Conservation (phyloP, 2,329 filamentous ascomycete species). For the Aspergillus chevalieri region DNA sequence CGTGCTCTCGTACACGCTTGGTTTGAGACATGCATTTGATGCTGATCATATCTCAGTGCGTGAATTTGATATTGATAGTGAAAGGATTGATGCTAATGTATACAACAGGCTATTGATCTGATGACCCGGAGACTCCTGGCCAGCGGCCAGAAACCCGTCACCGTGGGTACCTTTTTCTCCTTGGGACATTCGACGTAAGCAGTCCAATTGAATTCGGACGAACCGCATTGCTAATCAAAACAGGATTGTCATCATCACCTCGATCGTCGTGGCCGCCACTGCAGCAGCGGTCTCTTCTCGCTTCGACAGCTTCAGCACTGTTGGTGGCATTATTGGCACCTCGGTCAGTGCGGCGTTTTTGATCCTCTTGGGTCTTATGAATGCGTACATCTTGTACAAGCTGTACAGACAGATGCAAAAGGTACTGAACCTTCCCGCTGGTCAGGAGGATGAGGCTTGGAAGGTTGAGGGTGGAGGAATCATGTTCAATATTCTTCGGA, state of each 20-base stretch:
- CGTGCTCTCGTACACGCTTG: constrained; percentile 79
- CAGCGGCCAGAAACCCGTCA: constrained; percentile 75
- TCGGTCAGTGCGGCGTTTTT: constrained; percentile 79
- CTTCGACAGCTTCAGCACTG: constrained; percentile 70
- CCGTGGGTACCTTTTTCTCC: constrained; percentile 91
- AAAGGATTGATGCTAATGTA: constrained; percentile 20
- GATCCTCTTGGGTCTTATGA: constrained; percentile 73
- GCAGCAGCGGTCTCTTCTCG: constrained; percentile 72
- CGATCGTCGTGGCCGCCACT: constrained; percentile 84
- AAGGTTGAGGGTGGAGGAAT: constrained; percentile 72
- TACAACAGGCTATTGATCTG: constrained; percentile 71
- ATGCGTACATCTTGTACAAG: constrained; percentile 76
- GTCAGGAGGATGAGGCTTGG: constrained; percentile 49
- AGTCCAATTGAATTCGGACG: background rate
- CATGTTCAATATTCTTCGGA: constrained; percentile 64
- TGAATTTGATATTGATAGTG: background rate
- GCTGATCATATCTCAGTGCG: constrained; percentile 76
- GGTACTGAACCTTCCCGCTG: constrained; percentile 48
- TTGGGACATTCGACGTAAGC: constrained; percentile 76
- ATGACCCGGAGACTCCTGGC: constrained; percentile 88
- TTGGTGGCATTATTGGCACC: constrained; percentile 86
- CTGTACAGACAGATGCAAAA: constrained; percentile 63
- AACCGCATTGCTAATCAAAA: constrained; percentile 2
- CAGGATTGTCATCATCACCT: constrained; percentile 78
- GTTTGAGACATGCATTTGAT: constrained; percentile 89